phyloP scores from a whole-genome alignment of 2,329 filamentous ascomycete species.

The Talaromyces sp. region DNA sequence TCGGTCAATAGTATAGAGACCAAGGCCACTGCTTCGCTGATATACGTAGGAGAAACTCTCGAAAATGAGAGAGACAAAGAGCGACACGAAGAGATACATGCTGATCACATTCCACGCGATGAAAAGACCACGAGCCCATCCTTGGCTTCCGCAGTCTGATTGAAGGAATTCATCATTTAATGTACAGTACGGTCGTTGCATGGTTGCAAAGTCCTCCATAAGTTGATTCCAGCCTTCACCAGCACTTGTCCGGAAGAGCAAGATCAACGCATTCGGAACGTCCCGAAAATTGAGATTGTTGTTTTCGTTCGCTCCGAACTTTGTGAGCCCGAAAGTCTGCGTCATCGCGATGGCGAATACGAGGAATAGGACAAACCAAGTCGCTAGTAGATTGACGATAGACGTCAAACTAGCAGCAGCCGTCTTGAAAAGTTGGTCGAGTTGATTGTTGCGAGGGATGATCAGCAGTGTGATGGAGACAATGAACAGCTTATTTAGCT shows the following conservation, averaged over 20 bases:
- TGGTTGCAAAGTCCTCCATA: constrained; percentile 90
- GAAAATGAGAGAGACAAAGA: constrained; percentile 98
- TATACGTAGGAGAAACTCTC: constrained; percentile 99
- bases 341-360: constrained; percentile 96
- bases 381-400: constrained; percentile 88
- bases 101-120: constrained; percentile 98
- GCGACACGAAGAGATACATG: constrained; percentile 99
- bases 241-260: constrained; percentile 88
- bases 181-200: constrained; percentile 78
- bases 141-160: constrained; percentile 87
- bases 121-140: constrained; percentile 86
- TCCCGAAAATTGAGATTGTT: constrained; percentile 88
- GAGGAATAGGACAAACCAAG: constrained; percentile 95
- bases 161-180: constrained; percentile 68
- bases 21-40: constrained; percentile 89
- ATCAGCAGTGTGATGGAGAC: constrained; percentile 85
- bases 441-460: constrained; percentile 92
- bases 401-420: constrained; percentile 87
- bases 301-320: constrained; percentile 70
- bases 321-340: constrained; percentile 90
- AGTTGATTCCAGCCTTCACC: constrained; percentile 95
- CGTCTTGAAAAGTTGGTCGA: constrained; percentile 98
- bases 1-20: constrained; percentile 80
- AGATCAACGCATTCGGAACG: constrained; percentile 87
- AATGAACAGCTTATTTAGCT: constrained; percentile 90